A percentile compares a stretch with the other conserved stretches of the same genome.
Evolutionary conservation across 352 stramenopile species (phyloP).

Genomic region (Hyphochytrium catenoides): DNA sequence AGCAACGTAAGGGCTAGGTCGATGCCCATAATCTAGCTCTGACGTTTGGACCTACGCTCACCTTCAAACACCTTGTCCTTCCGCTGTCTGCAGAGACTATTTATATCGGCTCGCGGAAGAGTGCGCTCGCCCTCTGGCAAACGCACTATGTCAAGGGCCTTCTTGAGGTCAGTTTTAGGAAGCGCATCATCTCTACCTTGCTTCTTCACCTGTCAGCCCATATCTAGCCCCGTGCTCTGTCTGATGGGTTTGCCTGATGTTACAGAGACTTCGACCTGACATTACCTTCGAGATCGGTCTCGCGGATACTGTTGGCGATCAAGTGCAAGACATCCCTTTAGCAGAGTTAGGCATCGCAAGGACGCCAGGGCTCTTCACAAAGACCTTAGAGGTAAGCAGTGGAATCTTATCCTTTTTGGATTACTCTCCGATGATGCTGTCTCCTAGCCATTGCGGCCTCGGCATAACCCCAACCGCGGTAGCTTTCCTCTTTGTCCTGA

Average conservation of each 20-base stretch:
- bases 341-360: conserved; percentile 39
- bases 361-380: conserved; percentile 53
- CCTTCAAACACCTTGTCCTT: too few relatives aligned
- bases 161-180: conserved; percentile 18
- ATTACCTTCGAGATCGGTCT: conserved; percentile 45
- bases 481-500: too few relatives aligned
- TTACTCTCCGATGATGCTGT: neutral
- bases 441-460: neutral
- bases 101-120: conserved; percentile 61
- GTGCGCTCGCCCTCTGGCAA: conserved; percentile 57
- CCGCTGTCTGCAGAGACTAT: conserved; percentile 27
- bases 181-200: conserved; percentile 1
- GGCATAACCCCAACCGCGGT: too few relatives aligned
- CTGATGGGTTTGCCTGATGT: neutral
- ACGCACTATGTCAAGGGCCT: conserved; percentile 54
- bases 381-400: conserved; percentile 42
- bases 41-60: too few relatives aligned
- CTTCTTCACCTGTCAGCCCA: neutral
- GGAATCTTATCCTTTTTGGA: neutral
- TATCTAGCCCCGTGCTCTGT: neutral
- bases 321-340: conserved; percentile 40
- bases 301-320: conserved; percentile 50
- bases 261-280: conserved; percentile 23
- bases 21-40: too few relatives aligned
- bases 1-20: too few relatives aligned